Base-by-base conservation (phyloP, 805 yeast genomes). In the Candida montana region DNA sequence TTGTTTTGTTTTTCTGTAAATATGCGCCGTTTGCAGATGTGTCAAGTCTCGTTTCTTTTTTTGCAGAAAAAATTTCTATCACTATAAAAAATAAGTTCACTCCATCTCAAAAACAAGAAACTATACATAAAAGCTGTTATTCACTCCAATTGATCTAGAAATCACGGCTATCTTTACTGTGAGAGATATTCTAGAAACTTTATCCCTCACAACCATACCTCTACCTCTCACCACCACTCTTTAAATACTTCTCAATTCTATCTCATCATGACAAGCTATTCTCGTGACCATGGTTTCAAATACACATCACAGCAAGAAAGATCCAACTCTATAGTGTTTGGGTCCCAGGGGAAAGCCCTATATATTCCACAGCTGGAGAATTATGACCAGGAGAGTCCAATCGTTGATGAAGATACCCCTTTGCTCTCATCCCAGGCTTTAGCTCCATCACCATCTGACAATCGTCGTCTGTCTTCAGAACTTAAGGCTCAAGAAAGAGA, bases 271-370 rank as follows among this genome's bases (percentile, higher is more conserved):
- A 37, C 37, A 40, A 37, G 41, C n/a, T 29, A 28, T 23, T 26
- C 18, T 28, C 35, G 35, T 27, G 52, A 48, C 24, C 55, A 54
- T 32, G 38, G 48, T 8, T 55, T 55, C 49, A 54, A 44, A 39
- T 49, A 47, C 30, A 54, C 59, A 9, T 49, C 50, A 15, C 50
- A 49, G 1, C 47, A 55, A 7, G 51, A 54, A 23, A 45, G 58
- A 37, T 50, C 53, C 12, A 44, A 33, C 4, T 51, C 58, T 0
- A 46, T 55, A 10, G 55, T 55, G 3, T 55, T 49, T 33, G 55
- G 57, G 9, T 39, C 57, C 6, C 50, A 52, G 10, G 57, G 57
- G 6, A 57, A 55, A 12, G 59, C 51, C 2, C 37, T 47, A 10
- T 55, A 46, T 30, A 46, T 46, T 13, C 60, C 55, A 4, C 44